phyloP scores from a whole-genome alignment of 768 basidiomycete genomes.

The Rhodosporidiobolus sp. region DNA sequence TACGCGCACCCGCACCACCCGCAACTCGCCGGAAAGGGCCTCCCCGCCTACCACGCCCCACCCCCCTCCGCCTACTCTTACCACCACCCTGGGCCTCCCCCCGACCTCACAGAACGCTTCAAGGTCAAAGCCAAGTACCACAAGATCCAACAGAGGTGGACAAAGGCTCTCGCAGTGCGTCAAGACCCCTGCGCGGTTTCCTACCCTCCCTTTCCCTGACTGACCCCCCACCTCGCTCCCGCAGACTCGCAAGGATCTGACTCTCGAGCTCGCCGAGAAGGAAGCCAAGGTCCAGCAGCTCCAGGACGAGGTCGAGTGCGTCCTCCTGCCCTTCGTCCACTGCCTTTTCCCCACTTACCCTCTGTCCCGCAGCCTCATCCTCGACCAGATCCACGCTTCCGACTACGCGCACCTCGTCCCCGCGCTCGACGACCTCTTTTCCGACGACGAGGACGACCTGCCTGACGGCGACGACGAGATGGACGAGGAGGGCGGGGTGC shows the following conservation, averaged over 20 bases:
- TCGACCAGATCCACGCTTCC: constrained; percentile 36
- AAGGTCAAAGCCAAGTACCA: constrained; percentile 29
- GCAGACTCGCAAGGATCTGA: constrained; percentile 30
- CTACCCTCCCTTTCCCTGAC: neutral
- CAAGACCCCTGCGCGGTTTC: too few relatives aligned
- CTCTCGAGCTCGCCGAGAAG: constrained; percentile 45
- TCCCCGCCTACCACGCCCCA: constrained; percentile 7
- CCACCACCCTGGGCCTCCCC: neutral
- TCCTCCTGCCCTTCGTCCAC: neutral
- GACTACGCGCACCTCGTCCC: constrained; percentile 39
- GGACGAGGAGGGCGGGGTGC: neutral
- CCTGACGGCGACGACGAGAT: neutral
- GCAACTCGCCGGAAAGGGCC: constrained; percentile 22
- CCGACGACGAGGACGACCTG: constrained; percentile 14
- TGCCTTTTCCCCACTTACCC: neutral
- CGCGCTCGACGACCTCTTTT: constrained; percentile 30
- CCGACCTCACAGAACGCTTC: constrained; percentile 26
- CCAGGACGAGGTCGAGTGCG: constrained; percentile 40
- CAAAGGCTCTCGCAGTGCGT: constrained; percentile 8
- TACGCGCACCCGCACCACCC: constrained; percentile 9
- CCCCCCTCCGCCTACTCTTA: neutral
- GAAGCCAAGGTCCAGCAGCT: constrained; percentile 40
- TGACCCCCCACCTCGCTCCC: neutral
- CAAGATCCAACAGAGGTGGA: constrained; percentile 10
- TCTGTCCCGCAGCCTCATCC: constrained; percentile 14